Evolutionary conservation across 1,284 basidiomycete species (phyloP).

Genomic region (Leccinum proliferum): DNA sequence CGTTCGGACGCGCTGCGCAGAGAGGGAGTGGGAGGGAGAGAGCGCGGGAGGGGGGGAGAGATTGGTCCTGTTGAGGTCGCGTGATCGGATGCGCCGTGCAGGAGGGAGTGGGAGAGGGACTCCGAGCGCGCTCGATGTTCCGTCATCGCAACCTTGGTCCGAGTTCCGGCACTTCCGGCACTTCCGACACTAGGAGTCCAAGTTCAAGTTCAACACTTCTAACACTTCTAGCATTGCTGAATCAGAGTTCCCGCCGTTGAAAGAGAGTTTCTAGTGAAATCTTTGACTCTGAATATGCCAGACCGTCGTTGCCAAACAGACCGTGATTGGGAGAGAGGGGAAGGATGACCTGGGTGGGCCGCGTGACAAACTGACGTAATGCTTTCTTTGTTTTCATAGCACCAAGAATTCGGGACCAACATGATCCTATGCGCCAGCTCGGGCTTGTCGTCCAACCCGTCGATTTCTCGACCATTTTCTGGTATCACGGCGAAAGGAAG

Average conservation of each 20-base stretch:
- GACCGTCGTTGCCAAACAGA: slow-evolving; percentile 94
- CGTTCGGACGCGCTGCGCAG: no score
- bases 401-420: slow-evolving; percentile 88
- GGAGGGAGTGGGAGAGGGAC: no score
- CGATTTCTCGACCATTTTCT: slow-evolving; percentile 98
- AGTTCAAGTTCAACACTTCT: no score
- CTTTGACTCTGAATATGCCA: slow-evolving; percentile 94
- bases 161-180: no score
- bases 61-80: no score
- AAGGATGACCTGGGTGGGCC: slow-evolving; percentile 96
- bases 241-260: slow-evolving; percentile 58
- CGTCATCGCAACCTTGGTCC: no score
- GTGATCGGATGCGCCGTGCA: no score
- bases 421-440: slow-evolving; percentile 98
- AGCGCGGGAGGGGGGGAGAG: no score
- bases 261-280: slow-evolving; percentile 97
- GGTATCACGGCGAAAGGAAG: slow-evolving; percentile 98
- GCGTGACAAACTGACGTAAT: slow-evolving; percentile 91
- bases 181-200: no score
- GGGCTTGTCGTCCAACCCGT: slow-evolving; percentile 94
- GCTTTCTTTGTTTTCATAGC: slow-evolving; percentile 99
- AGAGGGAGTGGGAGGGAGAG: no score
- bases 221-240: no score
- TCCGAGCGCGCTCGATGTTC: no score
- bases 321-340: slow-evolving; percentile 98